Base-by-base conservation (phyloP, 805 yeast genomes). In the Metschnikowia arizonensis region DNA sequence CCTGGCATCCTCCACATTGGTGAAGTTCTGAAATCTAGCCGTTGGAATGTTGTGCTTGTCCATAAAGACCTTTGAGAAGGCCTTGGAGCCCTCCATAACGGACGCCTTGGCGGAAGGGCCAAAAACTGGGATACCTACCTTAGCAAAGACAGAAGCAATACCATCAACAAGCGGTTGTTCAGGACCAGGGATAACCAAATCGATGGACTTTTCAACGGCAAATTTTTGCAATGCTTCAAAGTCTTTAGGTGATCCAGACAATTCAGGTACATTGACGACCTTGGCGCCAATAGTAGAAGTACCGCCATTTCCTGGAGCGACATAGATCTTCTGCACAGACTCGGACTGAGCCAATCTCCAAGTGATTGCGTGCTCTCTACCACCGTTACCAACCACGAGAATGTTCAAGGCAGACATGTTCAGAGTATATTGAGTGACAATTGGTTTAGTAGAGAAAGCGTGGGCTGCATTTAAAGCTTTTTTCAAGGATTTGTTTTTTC, bases 131-230 rank as follows among this genome's bases (percentile, higher is more conserved):
- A 93, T 83, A 53, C 99, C 99, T 42, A 84, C 85, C 47, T 79
- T 80, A 50, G 78, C 70, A 74, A 93, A 89, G 44, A 72, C 71
- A 14, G 82, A 65, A 23, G 90, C 65, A 50, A 93, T 81, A 42
- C 99, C 99, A 59, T 93, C 97, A 26, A 95, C 97, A 50, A 95
- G 74, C 30, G 99, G 98, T 69, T 89, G 96, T 68, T 93, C 99
- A n/a, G 99, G 99, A 28, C 99, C 99, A 30, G 99, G 98, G 35
- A 93, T 74, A 4, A 88, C 98, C 46, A 93, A 72, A 42, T 73
- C 77, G 44, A 93, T 76, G 4, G 77, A 57, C 45, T 90, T 71
- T 24, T 78, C 78, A 12, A 73, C 62, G 5, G 97, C 96, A 65
- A 90, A 90, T 47, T 81, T 69, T 46, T 81, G 87, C 50, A 93